A percentile compares a stretch with the other conserved stretches of the same genome.
Evolutionary conservation across 2,329 filamentous ascomycete genomes (phyloP).

Genomic region (Pseudogymnoascus sp.): DNA sequence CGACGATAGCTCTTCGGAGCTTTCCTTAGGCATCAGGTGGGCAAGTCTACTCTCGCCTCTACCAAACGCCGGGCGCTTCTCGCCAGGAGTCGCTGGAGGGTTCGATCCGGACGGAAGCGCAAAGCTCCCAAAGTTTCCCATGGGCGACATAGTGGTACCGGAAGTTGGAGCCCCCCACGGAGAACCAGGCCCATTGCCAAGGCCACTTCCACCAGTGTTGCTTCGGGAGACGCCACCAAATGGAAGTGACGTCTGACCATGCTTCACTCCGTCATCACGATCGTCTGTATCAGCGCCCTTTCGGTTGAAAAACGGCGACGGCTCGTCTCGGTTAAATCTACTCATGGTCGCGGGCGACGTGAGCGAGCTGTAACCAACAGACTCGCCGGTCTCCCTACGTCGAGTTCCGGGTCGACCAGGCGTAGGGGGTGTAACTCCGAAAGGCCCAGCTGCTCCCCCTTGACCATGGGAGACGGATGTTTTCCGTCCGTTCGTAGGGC

Average conservation of each 20-base stretch:
- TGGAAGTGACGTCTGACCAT: conserved; percentile 25
- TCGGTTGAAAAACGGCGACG: conserved; percentile 50
- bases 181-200: conserved; percentile 38
- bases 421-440: conserved; percentile 67
- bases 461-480: conserved; percentile 65
- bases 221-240: conserved; percentile 46
- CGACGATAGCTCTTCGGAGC: conserved; percentile 53
- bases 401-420: conserved; percentile 66
- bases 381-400: conserved; percentile 73
- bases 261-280: conserved; percentile 27
- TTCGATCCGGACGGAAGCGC: conserved; percentile 51
- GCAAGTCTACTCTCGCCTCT: conserved; percentile 79
- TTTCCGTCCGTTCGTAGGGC: conserved; percentile 65
- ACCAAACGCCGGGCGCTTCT: conserved; percentile 65
- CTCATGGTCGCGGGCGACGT: conserved; percentile 55
- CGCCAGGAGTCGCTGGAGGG: conserved; percentile 48
- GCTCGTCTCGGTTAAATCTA: conserved; percentile 57
- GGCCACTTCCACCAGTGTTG: conserved; percentile 44
- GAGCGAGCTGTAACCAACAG: conserved; percentile 53
- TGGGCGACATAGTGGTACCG: conserved; percentile 61
- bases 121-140: conserved; percentile 88
- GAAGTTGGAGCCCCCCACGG: conserved; percentile 37
- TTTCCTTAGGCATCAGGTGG: conserved; percentile 74
- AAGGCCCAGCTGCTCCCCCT: conserved; percentile 50
- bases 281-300: conserved; percentile 43